A percentile compares a stretch with the other conserved stretches of the same genome.
phyloP scores from a whole-genome alignment of 1,139 yeast genomes.

The Suhomyces panamericanus region DNA sequence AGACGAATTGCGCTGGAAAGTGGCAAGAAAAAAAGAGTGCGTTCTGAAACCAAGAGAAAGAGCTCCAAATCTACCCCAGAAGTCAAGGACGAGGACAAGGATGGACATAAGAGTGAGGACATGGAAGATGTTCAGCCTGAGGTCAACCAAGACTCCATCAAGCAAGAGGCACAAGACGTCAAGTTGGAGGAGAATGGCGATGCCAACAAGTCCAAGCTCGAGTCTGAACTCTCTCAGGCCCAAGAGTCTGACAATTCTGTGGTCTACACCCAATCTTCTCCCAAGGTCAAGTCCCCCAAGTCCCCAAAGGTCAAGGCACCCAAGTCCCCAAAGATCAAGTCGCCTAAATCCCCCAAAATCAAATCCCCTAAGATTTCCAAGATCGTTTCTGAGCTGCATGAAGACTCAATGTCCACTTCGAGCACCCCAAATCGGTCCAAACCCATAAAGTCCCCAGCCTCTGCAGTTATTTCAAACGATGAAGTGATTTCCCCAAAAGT shows the following conservation, averaged over 20 bases:
- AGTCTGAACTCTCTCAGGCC: too few species aligned
- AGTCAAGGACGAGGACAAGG: neutral
- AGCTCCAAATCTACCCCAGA: neutral
- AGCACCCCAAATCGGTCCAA: conserved; percentile 11
- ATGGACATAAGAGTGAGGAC: neutral
- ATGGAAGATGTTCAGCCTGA: neutral
- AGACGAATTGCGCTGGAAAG: conserved; percentile 13
- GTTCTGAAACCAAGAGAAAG: conserved; percentile 21
- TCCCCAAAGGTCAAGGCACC: neutral
- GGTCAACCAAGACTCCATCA: neutral
- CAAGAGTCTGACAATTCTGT: neutral
- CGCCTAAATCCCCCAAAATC: neutral
- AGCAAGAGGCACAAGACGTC: neutral
- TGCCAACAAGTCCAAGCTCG: neutral
- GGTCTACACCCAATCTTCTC: conserved; percentile 1
- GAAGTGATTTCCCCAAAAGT: conserved; percentile 3
- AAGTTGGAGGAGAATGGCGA: neutral
- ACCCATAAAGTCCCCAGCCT: conserved; percentile 4
- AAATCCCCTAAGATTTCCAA: neutral
- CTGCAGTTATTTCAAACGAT: conserved; percentile 11
- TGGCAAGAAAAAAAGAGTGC: conserved; percentile 21
- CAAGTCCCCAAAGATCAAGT: neutral
- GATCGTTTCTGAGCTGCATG: neutral
- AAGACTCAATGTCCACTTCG: neutral
- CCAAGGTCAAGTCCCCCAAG: conserved; percentile 8